A percentile compares a stretch with the other conserved stretches of the same genome.
phyloP scores from a whole-genome alignment of 768 basidiomycete species.

The Hypsizygus marmoreus region DNA sequence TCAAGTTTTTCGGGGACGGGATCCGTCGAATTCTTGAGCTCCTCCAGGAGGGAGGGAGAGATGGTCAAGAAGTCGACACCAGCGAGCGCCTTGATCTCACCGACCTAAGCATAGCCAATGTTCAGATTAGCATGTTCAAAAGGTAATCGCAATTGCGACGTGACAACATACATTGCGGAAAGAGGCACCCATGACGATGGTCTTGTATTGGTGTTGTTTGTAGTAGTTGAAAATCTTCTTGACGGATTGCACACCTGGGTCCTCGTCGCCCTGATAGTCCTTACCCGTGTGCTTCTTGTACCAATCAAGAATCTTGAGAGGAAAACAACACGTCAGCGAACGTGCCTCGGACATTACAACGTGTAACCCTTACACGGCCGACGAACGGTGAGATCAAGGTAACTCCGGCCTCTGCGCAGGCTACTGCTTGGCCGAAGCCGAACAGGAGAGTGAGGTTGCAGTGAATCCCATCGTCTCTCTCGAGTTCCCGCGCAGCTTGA shows the following conservation, averaged over 20 bases:
- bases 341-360: slow-evolving; percentile 12
- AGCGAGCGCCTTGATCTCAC: slow-evolving; percentile 93
- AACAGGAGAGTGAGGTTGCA: slow-evolving; percentile 99
- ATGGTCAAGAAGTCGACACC: slow-evolving; percentile 99
- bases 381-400: slow-evolving; percentile 99
- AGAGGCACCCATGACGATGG: slow-evolving; percentile 99
- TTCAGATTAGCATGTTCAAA: slow-evolving; percentile 8
- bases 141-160: background rate
- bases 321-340: slow-evolving; percentile 10
- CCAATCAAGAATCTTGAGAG: slow-evolving; percentile 91
- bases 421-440: slow-evolving; percentile 98
- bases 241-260: slow-evolving; percentile 95
- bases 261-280: slow-evolving; percentile 86
- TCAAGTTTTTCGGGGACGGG: slow-evolving; percentile 87
- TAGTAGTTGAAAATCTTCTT: slow-evolving; percentile 99
- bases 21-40: slow-evolving; percentile 81
- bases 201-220: slow-evolving; percentile 98
- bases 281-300: slow-evolving; percentile 92
- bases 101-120: slow-evolving; percentile 45
- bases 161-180: slow-evolving; percentile 86
- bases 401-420: slow-evolving; percentile 97
- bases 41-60: slow-evolving; percentile 84
- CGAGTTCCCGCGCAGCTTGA: slow-evolving; percentile 96
- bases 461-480: slow-evolving; percentile 91
- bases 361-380: slow-evolving; percentile 72